These are phyloP conservation scores for Penicillium simplicissimum DNA, from an alignment of 495 filamentous ascomycete species.

Conservation along the genomic window DNA sequence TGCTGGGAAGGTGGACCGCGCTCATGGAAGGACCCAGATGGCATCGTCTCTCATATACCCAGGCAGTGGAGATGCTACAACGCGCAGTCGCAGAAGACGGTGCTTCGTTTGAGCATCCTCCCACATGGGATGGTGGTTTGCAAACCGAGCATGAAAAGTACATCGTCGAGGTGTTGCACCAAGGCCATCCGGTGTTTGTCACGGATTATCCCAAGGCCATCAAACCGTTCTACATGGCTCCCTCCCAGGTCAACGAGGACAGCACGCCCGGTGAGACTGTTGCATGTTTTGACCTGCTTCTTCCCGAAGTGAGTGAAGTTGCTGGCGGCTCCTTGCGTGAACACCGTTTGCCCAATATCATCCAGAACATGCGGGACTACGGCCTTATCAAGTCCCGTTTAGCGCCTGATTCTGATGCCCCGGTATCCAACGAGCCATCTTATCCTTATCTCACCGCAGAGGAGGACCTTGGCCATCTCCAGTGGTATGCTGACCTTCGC, in stretches of 20 bases:
- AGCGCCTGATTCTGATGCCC: constrained; percentile 10
- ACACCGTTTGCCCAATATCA: constrained; percentile 70
- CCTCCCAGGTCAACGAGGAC: constrained; percentile 37
- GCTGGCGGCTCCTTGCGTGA: constrained; percentile 93
- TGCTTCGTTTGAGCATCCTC: constrained; percentile 62
- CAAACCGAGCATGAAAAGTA: constrained; percentile 93
- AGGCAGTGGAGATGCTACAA: constrained; percentile 70
- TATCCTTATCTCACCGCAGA: constrained; percentile 43
- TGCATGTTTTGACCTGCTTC: constrained; percentile 92
- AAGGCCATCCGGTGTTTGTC: constrained; percentile 79
- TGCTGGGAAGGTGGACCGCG: constrained; percentile 70
- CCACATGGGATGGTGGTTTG: constrained; percentile 71
- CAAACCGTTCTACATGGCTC: constrained; percentile 97
- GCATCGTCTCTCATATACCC: constrained; percentile 83
- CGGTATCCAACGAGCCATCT: constrained; percentile 19
- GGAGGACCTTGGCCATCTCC: constrained; percentile 58
- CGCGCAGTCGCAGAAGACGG: constrained; percentile 51
- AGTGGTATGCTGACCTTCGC: constrained; percentile 95
- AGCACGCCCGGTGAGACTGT: constrained; percentile 56
- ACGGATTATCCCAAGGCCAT: constrained; percentile 83
- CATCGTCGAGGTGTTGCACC: constrained; percentile 70
- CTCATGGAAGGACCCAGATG: constrained; percentile 60
- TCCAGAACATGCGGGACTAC: constrained; percentile 69
- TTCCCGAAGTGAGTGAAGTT: constrained; percentile 87
- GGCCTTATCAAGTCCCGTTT: constrained; percentile 48